Evolutionary conservation across 495 filamentous ascomycete genomes (phyloP).

Genomic region (Penicillium soppii): DNA sequence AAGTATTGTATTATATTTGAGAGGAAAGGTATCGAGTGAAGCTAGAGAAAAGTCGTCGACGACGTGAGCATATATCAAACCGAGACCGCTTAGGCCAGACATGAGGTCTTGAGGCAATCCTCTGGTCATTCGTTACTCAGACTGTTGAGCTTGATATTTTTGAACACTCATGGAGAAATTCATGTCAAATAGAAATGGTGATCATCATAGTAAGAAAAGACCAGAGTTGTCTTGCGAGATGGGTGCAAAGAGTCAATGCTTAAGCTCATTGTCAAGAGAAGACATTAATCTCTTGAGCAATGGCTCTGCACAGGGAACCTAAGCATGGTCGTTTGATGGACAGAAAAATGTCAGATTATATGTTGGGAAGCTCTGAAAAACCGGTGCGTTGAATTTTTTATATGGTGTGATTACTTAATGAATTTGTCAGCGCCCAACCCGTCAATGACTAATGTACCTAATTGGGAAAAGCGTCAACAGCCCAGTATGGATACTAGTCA

Average conservation of each 20-base stretch:
- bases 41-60: too few species aligned
- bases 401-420: neutral
- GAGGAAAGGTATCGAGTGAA: neutral
- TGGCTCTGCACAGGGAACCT: neutral
- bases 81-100: neutral
- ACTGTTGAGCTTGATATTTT: conserved; percentile 39
- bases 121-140: conserved; percentile 26
- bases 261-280: neutral
- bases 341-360: neutral
- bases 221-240: conserved; percentile 2
- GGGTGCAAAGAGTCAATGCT: neutral
- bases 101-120: neutral
- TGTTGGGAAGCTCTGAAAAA: neutral
- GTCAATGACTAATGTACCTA: neutral
- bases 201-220: conserved; percentile 31
- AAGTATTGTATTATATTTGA: neutral
- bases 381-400: conserved; percentile 3
- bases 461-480: neutral
- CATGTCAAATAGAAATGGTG: conserved; percentile 26
- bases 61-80: neutral
- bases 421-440: neutral
- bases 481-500: neutral
- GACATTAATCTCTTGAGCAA: conserved; percentile 7
- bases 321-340: neutral
- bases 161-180: conserved; percentile 27